Base-by-base conservation (phyloP, 2,329 filamentous ascomycete species). In the Colletotrichum costaricense region DNA sequence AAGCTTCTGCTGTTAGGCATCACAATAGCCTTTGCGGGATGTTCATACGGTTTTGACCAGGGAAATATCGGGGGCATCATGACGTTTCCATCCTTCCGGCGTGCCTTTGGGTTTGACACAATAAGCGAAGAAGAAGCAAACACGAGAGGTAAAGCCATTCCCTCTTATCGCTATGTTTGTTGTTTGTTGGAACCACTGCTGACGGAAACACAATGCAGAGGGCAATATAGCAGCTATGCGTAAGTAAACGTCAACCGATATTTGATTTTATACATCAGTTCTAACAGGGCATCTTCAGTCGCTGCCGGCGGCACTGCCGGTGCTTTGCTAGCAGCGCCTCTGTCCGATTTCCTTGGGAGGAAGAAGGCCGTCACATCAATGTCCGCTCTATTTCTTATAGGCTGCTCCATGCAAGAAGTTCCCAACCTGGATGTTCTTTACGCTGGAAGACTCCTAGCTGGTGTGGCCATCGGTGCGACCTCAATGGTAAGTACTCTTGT, bases 21-120 rank as follows among this genome's bases (percentile, higher is more conserved):
- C 16, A 79, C 81, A 0, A 80, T 82, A 24, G 79, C 81, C 8
- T 81, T 82, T 74, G 82, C 81, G 4, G 82, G 82, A 7, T 83
- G 81, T 52, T 79, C 81, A 5, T 84, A 84, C 75, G 82, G 82
- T 22, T 83, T 84, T 49, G 82, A 84, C 59, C 80, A 81, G 54
- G 82, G 82, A 22, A 83, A 83, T 55, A 84, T 84, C 42, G 82
- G 82, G 1, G 82, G 82, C 4, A 80, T 83, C 33, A 67, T 84
- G 55, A 83, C 80, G 1, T 78, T 84, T 5, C 77, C 80, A 1
- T 81, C 80, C 5, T 84, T 84, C 74, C 75, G 78, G 38, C 77
- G 76, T 69, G 80, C 82, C 0, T 83, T 84, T 69, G 82, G 82
- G 0, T 68, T 83, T 19, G 79, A 79, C 55, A 70, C 76, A 9